A percentile compares a stretch with the other conserved stretches of the same genome.
phyloP scores from a whole-genome alignment of 176 grass and related monocot genomes.

The Carex myosuroides region DNA sequence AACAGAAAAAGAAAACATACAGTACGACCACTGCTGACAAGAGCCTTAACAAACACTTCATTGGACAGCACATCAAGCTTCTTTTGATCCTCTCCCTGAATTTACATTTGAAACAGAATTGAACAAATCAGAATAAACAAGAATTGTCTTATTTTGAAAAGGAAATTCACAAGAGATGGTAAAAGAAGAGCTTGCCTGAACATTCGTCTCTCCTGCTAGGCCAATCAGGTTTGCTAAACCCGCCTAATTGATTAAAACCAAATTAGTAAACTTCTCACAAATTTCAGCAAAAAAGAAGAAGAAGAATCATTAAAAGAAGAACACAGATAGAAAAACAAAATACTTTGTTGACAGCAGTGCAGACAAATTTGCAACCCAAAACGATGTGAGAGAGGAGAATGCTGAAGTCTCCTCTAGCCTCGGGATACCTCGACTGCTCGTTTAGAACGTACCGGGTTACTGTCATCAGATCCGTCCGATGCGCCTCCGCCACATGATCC shows the following conservation, averaged over 20 bases:
- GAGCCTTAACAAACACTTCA: slow-evolving; percentile 94
- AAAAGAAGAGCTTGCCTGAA: slow-evolving; percentile 46
- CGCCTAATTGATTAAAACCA: slow-evolving; percentile 34
- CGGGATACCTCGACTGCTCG: slow-evolving; percentile 73
- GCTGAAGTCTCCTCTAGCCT: slow-evolving; percentile 86
- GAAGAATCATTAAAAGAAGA: background rate
- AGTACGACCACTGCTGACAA: slow-evolving; percentile 88
- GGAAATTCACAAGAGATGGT: background rate
- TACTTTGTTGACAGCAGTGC: slow-evolving; percentile 86
- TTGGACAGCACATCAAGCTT: slow-evolving; percentile 98
- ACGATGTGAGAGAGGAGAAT: slow-evolving; percentile 99
- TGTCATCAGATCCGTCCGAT: slow-evolving; percentile 94
- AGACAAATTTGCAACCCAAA: slow-evolving; percentile 98
- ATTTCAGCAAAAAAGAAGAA: background rate
- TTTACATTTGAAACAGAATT: background rate
- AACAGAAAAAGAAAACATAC: slow-evolving; percentile 29
- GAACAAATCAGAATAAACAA: background rate
- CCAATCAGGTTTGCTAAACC: slow-evolving; percentile 85
- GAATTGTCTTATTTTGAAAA: background rate
- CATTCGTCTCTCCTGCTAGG: slow-evolving; percentile 81
- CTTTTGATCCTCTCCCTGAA: slow-evolving; percentile 98
- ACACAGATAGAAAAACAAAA: background rate
- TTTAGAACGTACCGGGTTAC: slow-evolving; percentile 89
- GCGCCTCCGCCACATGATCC: slow-evolving; percentile 76
- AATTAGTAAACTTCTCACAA: background rate